Base-by-base conservation (phyloP, 768 basidiomycete genomes). In the Suillus luteus region DNA sequence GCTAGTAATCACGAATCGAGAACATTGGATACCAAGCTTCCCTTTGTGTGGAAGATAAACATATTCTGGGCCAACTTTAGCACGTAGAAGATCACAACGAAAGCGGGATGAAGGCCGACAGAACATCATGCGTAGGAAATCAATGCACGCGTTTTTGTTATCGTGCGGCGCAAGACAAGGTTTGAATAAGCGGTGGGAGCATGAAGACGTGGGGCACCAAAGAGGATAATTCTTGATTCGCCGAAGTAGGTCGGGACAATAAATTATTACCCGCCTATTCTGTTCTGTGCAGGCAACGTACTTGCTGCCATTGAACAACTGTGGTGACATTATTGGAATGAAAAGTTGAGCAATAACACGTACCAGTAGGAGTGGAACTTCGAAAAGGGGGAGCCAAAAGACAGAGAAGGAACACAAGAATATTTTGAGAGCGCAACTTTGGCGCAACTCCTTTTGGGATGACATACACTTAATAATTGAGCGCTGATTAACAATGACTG, bases 381-480 rank as follows among this genome's bases (percentile, higher is more conserved):
- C 14, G 27, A 27, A 27, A 55, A 24, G 9, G n/a, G 37, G n/a
- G 10, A 57, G 15, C 14, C 55, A 17, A 57, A 40, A 22, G 14
- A 35, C 37, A 57, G 55, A 57, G 55, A 40, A 40, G 2, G 15
- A 40, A 40, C 37, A 5, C 4, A 10, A 40, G 9, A 38, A 57
- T 57, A 57, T 57, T 57, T 57, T 57, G 55, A 57, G 38, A 57
- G 38, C 14, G 9, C 22, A 57, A 27, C 55, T 57, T 24, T 38
- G 40, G 38, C 14, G 15, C 22, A 57, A 27, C 55, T 57, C 38
- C 55, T 40, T 57, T 57, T 57, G 55, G 55, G 33, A 54, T 54
- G 33, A 11, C 11, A 33, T 40, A 10, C 27, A 54, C 11, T 27
- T 51, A 27, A 24, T 51, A 27, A 24, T 24, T 49, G 24, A 52